Evolutionary conservation across 768 basidiomycete genomes (phyloP).

Genomic region (Lentinus brumalis): DNA sequence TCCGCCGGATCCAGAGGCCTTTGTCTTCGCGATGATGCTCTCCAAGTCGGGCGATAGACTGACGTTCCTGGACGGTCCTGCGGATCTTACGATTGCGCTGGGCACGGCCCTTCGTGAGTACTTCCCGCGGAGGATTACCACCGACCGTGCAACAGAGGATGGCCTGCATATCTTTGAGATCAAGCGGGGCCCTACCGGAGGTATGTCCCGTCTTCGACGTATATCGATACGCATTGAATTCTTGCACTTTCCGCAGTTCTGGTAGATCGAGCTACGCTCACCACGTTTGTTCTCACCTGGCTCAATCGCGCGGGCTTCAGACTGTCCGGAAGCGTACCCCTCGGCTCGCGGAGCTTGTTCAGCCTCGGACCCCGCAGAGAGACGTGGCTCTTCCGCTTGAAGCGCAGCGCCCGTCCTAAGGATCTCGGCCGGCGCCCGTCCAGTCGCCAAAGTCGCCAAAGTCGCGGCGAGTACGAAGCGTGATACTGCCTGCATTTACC

Average conservation of each 20-base stretch:
- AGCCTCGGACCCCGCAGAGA: constrained; percentile 51
- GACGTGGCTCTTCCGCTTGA: constrained; percentile 61
- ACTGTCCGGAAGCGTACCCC: constrained; percentile 67
- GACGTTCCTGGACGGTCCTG: constrained; percentile 44
- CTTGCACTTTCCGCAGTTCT: constrained; percentile 31
- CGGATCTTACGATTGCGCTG: constrained; percentile 39
- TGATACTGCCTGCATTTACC: not conserved
- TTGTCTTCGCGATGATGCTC: constrained; percentile 69
- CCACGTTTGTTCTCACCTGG: constrained; percentile 63
- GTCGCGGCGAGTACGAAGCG: not conserved
- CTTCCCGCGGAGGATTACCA: constrained; percentile 45
- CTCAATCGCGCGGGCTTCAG: constrained; percentile 58
- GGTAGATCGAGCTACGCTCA: constrained; percentile 55
- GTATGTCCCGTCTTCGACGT: constrained; percentile 7
- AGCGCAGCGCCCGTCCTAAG: constrained; percentile 11
- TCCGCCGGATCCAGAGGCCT: constrained; percentile 46
- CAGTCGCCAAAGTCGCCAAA: constrained; percentile 18
- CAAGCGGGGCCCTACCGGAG: constrained; percentile 40
- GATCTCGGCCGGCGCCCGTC: constrained; percentile 8
- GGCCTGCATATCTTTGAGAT: constrained; percentile 58
- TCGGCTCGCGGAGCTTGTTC: constrained; percentile 45
- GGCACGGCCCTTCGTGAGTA: constrained; percentile 40
- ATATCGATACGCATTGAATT: not conserved
- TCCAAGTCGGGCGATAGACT: constrained; percentile 62
- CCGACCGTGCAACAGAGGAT: constrained; percentile 48